phyloP scores from a whole-genome alignment of 768 basidiomycete species.

The Suillus brevipes region DNA sequence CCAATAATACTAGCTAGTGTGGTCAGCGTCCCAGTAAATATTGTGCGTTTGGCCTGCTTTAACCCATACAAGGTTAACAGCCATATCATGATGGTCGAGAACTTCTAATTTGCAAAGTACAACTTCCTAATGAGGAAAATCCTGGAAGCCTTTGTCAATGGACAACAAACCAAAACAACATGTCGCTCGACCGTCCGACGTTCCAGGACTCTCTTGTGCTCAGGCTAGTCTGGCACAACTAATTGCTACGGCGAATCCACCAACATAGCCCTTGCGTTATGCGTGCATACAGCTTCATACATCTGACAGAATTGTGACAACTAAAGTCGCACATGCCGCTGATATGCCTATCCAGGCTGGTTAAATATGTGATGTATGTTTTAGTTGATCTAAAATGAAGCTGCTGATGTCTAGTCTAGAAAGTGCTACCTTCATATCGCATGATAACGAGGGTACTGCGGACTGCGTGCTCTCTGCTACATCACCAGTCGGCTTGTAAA shows the following conservation, averaged over 20 bases:
- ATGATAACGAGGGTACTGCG: neutral
- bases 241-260: neutral
- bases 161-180: neutral
- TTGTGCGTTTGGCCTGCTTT: too few species aligned
- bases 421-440: neutral
- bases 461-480: neutral
- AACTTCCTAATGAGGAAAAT: neutral
- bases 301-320: neutral
- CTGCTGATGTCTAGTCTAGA: neutral
- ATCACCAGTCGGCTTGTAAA: neutral
- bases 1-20: too few species aligned
- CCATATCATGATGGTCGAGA: too few species aligned
- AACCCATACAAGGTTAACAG: too few species aligned
- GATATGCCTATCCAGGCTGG: neutral
- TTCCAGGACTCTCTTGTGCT: neutral
- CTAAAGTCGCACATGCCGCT: neutral
- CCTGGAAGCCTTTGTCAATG: neutral
- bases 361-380: neutral
- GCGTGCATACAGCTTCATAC: neutral
- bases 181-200: too few species aligned
- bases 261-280: neutral
- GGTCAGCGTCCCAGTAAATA: too few species aligned
- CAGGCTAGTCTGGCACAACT: neutral
- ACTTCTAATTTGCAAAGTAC: neutral
- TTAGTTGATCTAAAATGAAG: neutral